Percentiles rank a stretch among this genome's conserved stretches.
Evolutionary conservation across 2,329 filamentous ascomycete species (phyloP).

Genomic region (Botrytis pseudocinerea): DNA sequence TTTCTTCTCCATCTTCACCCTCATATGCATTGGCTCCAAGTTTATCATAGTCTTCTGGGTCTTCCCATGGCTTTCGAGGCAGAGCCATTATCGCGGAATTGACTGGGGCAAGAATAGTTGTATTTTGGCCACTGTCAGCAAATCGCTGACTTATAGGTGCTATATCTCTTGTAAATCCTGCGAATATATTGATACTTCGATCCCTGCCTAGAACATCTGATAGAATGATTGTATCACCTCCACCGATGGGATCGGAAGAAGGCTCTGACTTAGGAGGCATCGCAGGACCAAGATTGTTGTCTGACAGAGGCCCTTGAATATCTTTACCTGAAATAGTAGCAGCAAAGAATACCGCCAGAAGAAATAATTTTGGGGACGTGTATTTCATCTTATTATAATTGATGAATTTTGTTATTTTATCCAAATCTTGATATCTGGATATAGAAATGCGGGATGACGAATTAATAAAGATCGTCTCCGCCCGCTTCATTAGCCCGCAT

Average conservation of each 20-base stretch:
- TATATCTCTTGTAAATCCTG: conserved; percentile 75
- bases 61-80: conserved; percentile 84
- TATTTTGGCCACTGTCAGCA: conserved; percentile 64
- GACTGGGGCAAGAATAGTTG: conserved; percentile 82
- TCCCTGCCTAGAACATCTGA: conserved; percentile 82
- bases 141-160: conserved; percentile 68
- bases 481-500: not conserved
- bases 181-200: conserved; percentile 80
- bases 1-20: conserved; percentile 70
- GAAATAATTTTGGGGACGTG: conserved; percentile 6
- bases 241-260: conserved; percentile 32
- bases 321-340: conserved; percentile 21
- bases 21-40: conserved; percentile 73
- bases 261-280: conserved; percentile 32
- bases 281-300: conserved; percentile 33
- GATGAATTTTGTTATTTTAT: not conserved
- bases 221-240: conserved; percentile 61
- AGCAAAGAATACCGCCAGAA: conserved; percentile 28
- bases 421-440: conserved; percentile 12
- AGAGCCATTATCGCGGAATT: conserved; percentile 79
- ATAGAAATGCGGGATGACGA: conserved; percentile 22
- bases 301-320: conserved; percentile 28
- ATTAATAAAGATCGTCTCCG: not conserved
- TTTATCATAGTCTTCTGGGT: conserved; percentile 68
- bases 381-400: conserved; percentile 20